Percentiles rank a stretch among this genome's conserved stretches.
Conservation (phyloP, 768 basidiomycete species). For the Psilocybe cubensis region DNA sequence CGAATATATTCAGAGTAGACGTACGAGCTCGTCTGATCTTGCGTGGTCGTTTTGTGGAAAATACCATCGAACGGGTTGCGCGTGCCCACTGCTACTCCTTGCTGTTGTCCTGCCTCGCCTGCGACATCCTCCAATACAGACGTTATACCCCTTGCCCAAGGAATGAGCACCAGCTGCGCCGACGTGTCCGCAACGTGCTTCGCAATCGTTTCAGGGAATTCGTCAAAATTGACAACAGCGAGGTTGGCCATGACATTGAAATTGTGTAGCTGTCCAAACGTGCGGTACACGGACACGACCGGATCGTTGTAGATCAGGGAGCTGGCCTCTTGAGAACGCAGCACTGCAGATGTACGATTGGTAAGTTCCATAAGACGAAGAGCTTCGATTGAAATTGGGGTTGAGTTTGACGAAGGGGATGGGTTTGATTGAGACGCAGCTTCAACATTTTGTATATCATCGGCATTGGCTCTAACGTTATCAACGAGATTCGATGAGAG, state of each 20-base stretch:
- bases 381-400: constrained; percentile 60
- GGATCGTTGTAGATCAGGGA: constrained; percentile 72
- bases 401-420: not conserved
- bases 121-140: constrained; percentile 33
- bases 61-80: constrained; percentile 79
- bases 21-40: constrained; percentile 55
- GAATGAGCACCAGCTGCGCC: constrained; percentile 80
- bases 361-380: constrained; percentile 91
- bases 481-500: constrained; percentile 13
- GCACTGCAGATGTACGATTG: constrained; percentile 83
- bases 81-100: constrained; percentile 18
- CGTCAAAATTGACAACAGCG: constrained; percentile 75
- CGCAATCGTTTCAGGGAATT: constrained; percentile 69
- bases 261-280: constrained; percentile 74
- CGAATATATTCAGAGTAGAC: constrained; percentile 87
- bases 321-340: constrained; percentile 80
- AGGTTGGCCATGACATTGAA: constrained; percentile 71
- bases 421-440: not conserved
- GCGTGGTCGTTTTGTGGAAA: constrained; percentile 57
- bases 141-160: constrained; percentile 67
- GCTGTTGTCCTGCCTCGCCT: constrained; percentile 17
- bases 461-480: not conserved
- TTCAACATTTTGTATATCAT: constrained; percentile 29
- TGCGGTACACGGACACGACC: constrained; percentile 72
- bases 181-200: constrained; percentile 57